Base-by-base conservation (phyloP, 331 rosid species). In the Saraca asoca region DNA sequence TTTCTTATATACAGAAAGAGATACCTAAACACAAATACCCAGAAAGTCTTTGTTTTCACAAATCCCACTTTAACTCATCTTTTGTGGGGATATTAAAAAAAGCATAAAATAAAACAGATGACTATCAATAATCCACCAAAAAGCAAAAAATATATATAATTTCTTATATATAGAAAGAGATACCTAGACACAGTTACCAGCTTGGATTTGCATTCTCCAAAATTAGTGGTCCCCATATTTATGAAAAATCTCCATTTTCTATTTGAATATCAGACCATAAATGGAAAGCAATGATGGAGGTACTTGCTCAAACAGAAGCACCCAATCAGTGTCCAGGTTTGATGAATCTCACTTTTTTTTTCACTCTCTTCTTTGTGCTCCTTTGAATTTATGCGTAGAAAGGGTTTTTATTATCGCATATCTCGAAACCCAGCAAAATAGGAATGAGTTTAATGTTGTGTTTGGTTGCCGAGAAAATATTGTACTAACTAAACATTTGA, bases 321-420 rank as follows among this genome's bases (percentile, higher is more conserved):
- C 44, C 52, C 51, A 16, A 42, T 17, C 2, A 51, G 31, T 2
- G 87, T 83, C 87, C 58, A 83, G 80, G 83, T 83, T 68, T 87
- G 42, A 76, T 81, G 82, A 59, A 76, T 51, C 49, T 38, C 51
- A n/a, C 13, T 51, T 10, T 17, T 34, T 33, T 34, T 20, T 3
- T 20, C 15, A 66, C 53, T 62, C 37, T 33, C 12, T 50, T 9
- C 9, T 37, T 13, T 38, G 68, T 46, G 7, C 43, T 41, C 39
- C 50, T 38, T 61, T 71, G 64, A 43, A 62, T 67, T 31, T 35
- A 9, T 29, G 34, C 41, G 17, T 16, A 29, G 42, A 58, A 50
- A 37, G n/a, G 58, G 63, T 64, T 64, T 43, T 42, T 44, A 39
- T 61, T 63, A 44, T 34, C 19, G 39, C 18, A 13, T 17, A 14